phyloP scores from a whole-genome alignment of 2,329 filamentous ascomycete genomes.

The Chrysoporthe austroafricana region DNA sequence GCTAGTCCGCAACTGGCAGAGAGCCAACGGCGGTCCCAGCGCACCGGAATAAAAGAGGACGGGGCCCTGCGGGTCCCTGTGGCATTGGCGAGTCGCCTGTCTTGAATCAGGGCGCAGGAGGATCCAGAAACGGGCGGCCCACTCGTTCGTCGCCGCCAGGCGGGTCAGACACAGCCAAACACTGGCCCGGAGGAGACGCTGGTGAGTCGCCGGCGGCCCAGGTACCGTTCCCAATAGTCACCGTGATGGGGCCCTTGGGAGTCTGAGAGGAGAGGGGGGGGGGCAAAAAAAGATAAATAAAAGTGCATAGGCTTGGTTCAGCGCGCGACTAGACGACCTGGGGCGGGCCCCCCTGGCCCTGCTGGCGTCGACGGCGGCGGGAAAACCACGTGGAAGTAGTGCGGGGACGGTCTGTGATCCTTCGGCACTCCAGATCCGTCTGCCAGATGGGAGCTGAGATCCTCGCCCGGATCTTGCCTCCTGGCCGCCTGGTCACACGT shows the following conservation, averaged over 20 bases:
- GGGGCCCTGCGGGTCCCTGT: background rate
- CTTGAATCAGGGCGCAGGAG: too few relatives aligned
- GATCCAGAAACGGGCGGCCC: background rate
- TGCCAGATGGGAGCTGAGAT: background rate
- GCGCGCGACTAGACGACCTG: background rate
- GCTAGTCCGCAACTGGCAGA: constrained; percentile 11
- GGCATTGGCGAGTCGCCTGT: too few relatives aligned
- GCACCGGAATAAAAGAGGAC: background rate
- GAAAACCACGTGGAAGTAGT: constrained; percentile 9
- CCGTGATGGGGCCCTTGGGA: too few relatives aligned
- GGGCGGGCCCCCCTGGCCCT: background rate
- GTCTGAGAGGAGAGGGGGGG: too few relatives aligned
- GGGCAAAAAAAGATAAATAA: too few relatives aligned
- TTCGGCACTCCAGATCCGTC: background rate
- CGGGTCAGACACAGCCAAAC: too few relatives aligned
- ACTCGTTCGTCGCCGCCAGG: background rate
- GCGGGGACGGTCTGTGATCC: background rate
- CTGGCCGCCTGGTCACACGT: background rate
- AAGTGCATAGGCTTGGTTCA: background rate
- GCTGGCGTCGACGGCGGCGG: constrained; percentile 8
- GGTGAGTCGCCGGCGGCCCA: too few relatives aligned
- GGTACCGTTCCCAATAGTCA: too few relatives aligned
- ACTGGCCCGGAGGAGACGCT: too few relatives aligned
- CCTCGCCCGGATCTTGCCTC: background rate
- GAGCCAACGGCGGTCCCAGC: constrained; percentile 13